phyloP scores from a whole-genome alignment of 495 filamentous ascomycete genomes.

The Neurospora sp. region DNA sequence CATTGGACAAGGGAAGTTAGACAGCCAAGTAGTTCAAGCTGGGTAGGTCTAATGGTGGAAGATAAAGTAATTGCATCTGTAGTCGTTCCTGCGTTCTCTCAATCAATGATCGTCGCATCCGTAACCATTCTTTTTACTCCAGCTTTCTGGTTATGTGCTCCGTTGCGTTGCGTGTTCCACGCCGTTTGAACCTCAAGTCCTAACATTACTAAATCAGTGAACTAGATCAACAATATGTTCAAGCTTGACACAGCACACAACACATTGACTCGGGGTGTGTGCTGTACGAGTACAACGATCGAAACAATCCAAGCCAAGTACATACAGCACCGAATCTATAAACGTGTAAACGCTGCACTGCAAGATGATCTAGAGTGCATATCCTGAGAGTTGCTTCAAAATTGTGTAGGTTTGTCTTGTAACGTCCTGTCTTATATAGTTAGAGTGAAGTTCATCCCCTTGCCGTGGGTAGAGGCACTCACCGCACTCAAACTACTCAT shows the following conservation, averaged over 20 bases:
- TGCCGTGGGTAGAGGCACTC: background rate
- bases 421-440: background rate
- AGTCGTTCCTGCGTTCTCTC: background rate
- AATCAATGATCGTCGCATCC: background rate
- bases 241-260: background rate
- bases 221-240: background rate
- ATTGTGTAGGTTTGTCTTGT: background rate
- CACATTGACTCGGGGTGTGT: background rate
- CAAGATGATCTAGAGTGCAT: background rate
- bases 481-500: background rate
- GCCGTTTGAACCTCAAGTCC: background rate
- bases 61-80: background rate
- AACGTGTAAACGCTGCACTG: background rate
- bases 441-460: background rate
- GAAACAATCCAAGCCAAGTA: background rate
- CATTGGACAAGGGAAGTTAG: background rate
- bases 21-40: background rate
- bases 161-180: background rate
- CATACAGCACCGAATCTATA: background rate
- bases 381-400: background rate
- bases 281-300: background rate
- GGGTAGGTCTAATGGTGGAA: background rate
- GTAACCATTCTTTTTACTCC: background rate
- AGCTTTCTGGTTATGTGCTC: background rate
- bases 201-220: background rate